Conservation (phyloP, 306 rosid genomes). For the Mucuna pruriens region DNA sequence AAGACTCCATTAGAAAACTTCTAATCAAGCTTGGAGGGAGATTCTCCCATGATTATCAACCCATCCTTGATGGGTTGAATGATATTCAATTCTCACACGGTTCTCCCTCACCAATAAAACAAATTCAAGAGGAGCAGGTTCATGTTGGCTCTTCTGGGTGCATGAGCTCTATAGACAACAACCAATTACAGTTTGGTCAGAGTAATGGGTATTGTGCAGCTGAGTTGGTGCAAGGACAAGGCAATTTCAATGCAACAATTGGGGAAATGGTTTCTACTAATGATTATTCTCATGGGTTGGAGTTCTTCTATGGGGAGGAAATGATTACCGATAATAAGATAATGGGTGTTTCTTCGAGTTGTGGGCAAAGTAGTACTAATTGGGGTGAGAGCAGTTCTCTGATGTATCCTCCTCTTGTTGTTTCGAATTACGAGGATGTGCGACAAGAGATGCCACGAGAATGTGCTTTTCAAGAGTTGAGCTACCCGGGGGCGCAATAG, state of each 20-base stretch:
- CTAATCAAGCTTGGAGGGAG: conserved; percentile 75
- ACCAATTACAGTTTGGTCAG: conserved; percentile 36
- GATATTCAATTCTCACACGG: conserved; percentile 35
- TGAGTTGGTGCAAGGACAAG: conserved; percentile 48
- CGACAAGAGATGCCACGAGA: conserved; percentile 35
- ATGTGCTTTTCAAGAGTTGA: conserved; percentile 49
- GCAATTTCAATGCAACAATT: conserved; percentile 32
- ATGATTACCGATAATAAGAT: conserved; percentile 27
- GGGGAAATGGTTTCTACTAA: conserved; percentile 46
- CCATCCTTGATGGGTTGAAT: conserved; percentile 35
- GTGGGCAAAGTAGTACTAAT: conserved; percentile 35
- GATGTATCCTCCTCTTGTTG: conserved; percentile 47
- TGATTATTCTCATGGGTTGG: conserved; percentile 54
- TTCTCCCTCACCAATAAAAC: conserved; percentile 26
- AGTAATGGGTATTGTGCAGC: neutral
- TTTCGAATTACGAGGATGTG: conserved; percentile 37
- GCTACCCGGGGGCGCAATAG: conserved; percentile 43
- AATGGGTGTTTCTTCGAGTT: neutral
- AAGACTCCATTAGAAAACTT: conserved; percentile 56
- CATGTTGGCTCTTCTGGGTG: conserved; percentile 39
- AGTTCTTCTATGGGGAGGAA: conserved; percentile 57
- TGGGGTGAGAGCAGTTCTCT: conserved; percentile 58
- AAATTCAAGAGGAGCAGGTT: conserved; percentile 30
- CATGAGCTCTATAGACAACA: conserved; percentile 20
- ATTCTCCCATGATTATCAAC: conserved; percentile 50